Base-by-base conservation (phyloP, 306 rosid genomes). In the Malus asiatica region DNA sequence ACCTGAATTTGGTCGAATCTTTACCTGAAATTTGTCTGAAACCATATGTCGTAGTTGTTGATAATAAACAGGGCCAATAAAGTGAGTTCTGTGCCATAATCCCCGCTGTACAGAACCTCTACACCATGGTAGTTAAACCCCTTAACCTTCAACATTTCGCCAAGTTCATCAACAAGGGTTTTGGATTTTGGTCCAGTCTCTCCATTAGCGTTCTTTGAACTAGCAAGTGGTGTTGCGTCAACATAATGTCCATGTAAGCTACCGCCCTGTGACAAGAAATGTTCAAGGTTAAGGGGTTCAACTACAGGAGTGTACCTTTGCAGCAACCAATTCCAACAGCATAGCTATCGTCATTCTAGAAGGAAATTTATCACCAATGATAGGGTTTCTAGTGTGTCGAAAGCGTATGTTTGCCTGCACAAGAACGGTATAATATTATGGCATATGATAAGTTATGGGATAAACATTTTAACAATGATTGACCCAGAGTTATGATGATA, bases 311-410 rank as follows among this genome's bases (percentile, higher is more conserved):
- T 35, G 27, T 30, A 92, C 99, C 99, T 95, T 95, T 20, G 99
- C 97, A 75, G 99, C 97, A 70, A 92, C 91, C 40, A 97, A 95
- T 83, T 95, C 97, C 91, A 95, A 80, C 82, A 95, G 97, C 99
- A 92, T 95, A 32, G 97, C 97, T 85, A 95, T 95, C 18, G 99
- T 95, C 99, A 95, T 95, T 79, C 99, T 85, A n/a, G 97, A 95
- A 78, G 99, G 99, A 86, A 95, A 95, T 85, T 95, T 95, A 81
- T 95, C 99, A 48, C 99, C 99, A 79, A 92, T 92, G 67, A 92
- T 51, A 1, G 99, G 99, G 79, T 92, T 92, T 68, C 99, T 89
- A 25, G 99, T 92, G 78, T 89, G 96, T 66, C 99, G 93, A 76
- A 95, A 95, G 22, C 97, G 96, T 77, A 95, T 90, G 75, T 86